phyloP scores from a whole-genome alignment of 2,329 filamentous ascomycete species.

The Talaromyces rugulosus region DNA sequence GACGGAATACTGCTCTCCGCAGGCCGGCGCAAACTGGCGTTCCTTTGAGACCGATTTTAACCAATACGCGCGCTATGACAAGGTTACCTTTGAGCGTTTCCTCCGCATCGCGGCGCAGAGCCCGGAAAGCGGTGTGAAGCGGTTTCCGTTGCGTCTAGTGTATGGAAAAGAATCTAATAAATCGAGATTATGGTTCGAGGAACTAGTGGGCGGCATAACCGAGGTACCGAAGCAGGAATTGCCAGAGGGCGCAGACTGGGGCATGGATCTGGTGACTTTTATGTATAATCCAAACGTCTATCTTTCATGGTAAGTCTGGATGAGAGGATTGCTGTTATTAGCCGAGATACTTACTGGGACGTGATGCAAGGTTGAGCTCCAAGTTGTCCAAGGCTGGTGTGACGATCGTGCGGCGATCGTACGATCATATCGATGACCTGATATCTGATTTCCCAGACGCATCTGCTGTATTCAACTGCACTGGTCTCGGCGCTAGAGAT shows the following conservation, averaged over 20 bases:
- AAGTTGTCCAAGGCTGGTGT: constrained; percentile 9
- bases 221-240: constrained; percentile 10
- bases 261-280: constrained; percentile 9
- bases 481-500: constrained; percentile 7
- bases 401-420: constrained; percentile 3
- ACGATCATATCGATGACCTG: constrained; percentile 9
- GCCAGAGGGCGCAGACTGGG: constrained; percentile 10
- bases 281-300: constrained; percentile 9
- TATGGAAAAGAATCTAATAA: neutral
- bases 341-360: neutral
- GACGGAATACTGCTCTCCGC: constrained; percentile 12
- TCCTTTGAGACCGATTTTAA: constrained; percentile 9
- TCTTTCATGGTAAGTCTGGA: constrained; percentile 7
- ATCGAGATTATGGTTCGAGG: constrained; percentile 2
- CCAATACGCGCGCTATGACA: constrained; percentile 5
- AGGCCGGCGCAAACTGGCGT: constrained; percentile 12
- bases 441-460: constrained; percentile 10
- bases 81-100: constrained; percentile 10
- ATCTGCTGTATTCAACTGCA: constrained; percentile 13
- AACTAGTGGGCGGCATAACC: constrained; percentile 7
- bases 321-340: neutral
- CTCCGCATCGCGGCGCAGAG: constrained; percentile 2
- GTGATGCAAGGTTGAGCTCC: constrained; percentile 4
- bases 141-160: constrained; percentile 6
- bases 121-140: constrained; percentile 11